Conservation (phyloP, 2,329 filamentous ascomycete genomes). For the Iodosphaeria phyllophila region DNA sequence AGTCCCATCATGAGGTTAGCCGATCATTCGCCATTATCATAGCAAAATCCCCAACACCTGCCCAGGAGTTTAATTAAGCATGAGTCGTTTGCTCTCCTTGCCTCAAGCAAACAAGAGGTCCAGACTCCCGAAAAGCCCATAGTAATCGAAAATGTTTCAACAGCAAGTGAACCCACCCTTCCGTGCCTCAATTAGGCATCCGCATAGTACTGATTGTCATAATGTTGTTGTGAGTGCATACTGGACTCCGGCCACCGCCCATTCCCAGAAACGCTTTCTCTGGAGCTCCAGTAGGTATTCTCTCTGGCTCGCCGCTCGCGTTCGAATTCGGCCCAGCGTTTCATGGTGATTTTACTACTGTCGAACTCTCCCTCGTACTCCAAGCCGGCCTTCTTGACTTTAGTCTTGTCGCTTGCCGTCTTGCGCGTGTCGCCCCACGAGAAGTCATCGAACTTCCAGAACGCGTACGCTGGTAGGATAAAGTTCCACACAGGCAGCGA, state of each 20-base stretch:
- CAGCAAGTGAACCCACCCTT: no score
- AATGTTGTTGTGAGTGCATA: constrained; percentile 18
- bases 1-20: no score
- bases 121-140: no score
- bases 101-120: no score
- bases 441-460: constrained; percentile 99
- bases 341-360: constrained; percentile 98
- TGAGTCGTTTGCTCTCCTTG: no score
- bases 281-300: constrained; percentile 31
- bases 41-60: no score
- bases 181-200: constrained; percentile 28
- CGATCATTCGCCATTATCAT: no score
- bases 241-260: constrained; percentile 27
- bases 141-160: no score
- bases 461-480: constrained; percentile 79
- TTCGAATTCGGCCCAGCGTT: constrained; percentile 95
- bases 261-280: constrained; percentile 28
- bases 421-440: constrained; percentile 97
- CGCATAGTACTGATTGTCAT: constrained; percentile 36
- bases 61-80: no score
- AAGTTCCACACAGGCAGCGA: constrained; percentile 98
- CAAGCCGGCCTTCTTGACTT: constrained; percentile 73
- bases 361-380: constrained; percentile 94
- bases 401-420: constrained; percentile 73
- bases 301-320: constrained; percentile 31